phyloP scores from a whole-genome alignment of 2,329 filamentous ascomycete species.

The Trichoderma sp. region DNA sequence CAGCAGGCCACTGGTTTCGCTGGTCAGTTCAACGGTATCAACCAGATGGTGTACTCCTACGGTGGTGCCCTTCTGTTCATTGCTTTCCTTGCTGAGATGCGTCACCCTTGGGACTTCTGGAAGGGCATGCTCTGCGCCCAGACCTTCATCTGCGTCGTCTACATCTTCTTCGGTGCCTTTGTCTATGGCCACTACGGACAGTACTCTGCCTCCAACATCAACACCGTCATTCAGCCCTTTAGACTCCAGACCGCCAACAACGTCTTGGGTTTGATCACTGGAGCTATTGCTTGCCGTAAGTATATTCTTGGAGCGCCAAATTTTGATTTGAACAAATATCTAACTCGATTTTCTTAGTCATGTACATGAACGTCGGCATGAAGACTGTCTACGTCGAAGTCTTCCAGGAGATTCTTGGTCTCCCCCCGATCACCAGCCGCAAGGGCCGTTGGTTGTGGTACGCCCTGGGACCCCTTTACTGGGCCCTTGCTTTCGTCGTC shows the following conservation, averaged over 20 bases:
- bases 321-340: not conserved
- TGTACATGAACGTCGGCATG: slow-evolving; percentile 18
- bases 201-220: slow-evolving; percentile 16
- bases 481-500: slow-evolving; percentile 14
- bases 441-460: slow-evolving; percentile 13
- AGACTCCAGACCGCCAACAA: slow-evolving; percentile 7
- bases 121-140: slow-evolving; percentile 16
- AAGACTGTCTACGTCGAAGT: slow-evolving; percentile 17
- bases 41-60: slow-evolving; percentile 16
- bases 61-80: slow-evolving; percentile 12
- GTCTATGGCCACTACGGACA: slow-evolving; percentile 17
- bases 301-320: not conserved
- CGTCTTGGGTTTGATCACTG: slow-evolving; percentile 3
- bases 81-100: slow-evolving; percentile 15
- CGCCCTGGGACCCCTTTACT: slow-evolving; percentile 13
- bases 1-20: slow-evolving; percentile 12
- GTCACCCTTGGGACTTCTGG: slow-evolving; percentile 14
- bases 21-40: slow-evolving; percentile 14
- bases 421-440: slow-evolving; percentile 9
- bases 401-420: slow-evolving; percentile 6
- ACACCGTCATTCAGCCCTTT: slow-evolving; percentile 4
- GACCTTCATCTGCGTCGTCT: slow-evolving; percentile 15
- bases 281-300: slow-evolving; percentile 17
- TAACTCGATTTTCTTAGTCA: not conserved
- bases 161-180: slow-evolving; percentile 16